These are phyloP conservation scores for Tillandsia fasciculata DNA, from an alignment of 176 grass and related monocot species.

Conservation along the genomic window DNA sequence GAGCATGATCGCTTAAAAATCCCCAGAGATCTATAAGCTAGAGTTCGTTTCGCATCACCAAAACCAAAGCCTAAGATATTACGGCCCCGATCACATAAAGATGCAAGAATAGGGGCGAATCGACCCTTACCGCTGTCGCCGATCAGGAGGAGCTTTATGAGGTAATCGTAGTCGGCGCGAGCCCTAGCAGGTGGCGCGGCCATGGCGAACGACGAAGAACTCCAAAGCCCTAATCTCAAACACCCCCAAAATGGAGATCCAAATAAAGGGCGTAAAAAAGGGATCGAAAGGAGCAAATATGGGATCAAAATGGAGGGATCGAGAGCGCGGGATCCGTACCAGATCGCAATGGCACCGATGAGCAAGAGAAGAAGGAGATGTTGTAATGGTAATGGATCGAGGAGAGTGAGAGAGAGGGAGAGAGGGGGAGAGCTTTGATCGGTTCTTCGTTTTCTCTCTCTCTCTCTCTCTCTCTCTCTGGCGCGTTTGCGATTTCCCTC, in stretches of 20 bases:
- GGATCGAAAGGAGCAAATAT: not conserved
- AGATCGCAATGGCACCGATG: not conserved
- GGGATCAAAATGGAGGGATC: not conserved
- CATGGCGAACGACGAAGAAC: slow-evolving; percentile 32
- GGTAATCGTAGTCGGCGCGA: slow-evolving; percentile 71
- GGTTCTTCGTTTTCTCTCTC: no score
- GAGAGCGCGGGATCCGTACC: not conserved
- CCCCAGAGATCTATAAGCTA: not conserved
- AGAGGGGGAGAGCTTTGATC: not conserved
- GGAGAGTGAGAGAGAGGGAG: not conserved
- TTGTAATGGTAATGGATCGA: not conserved
- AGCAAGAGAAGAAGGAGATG: not conserved
- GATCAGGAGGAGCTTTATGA: slow-evolving; percentile 80
- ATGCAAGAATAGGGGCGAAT: not conserved
- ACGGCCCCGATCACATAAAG: not conserved
- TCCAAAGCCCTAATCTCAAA: slow-evolving; percentile 14
- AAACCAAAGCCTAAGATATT: not conserved
- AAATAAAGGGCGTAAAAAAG: not conserved
- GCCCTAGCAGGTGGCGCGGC: slow-evolving; percentile 60
- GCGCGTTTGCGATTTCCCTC: no score
- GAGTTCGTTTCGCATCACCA: not conserved
- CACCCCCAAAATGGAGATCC: not conserved
- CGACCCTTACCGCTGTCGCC: slow-evolving; percentile 72
- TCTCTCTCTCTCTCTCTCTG: no score
- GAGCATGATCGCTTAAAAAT: not conserved